Conservation (phyloP, 805 yeast species). For the Pichia ethanolica region DNA sequence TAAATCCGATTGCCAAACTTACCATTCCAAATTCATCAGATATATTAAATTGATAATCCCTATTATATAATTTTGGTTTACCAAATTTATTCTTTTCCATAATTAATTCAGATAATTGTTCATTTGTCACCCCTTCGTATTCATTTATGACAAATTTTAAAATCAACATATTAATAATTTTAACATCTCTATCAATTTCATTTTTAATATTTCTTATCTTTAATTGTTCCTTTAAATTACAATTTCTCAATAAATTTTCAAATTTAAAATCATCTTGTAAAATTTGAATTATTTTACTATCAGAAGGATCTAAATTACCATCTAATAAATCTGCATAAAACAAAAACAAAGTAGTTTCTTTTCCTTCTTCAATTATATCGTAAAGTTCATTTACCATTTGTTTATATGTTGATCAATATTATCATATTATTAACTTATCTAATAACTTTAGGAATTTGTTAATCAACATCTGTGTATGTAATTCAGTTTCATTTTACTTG, state of each 20-base stretch:
- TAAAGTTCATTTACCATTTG: too few species aligned
- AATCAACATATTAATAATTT: conserved; percentile 40
- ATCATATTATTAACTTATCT: too few species aligned
- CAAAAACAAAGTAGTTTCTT: not conserved
- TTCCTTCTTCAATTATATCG: not conserved
- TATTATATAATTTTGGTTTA: conserved; percentile 41
- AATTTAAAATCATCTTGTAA: conserved; percentile 14
- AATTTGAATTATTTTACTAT: not conserved
- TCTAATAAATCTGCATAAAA: conserved; percentile 4
- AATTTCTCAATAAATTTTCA: conserved; percentile 11
- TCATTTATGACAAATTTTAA: conserved; percentile 35
- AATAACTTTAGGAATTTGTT: too few species aligned
- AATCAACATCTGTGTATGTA: too few species aligned
- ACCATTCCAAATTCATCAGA: conserved; percentile 50
- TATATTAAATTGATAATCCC: conserved; percentile 42
- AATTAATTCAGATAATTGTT: conserved; percentile 3
- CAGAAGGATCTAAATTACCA: not conserved
- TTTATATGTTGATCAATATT: too few species aligned
- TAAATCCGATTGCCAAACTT: conserved; percentile 35
- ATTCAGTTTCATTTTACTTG: too few species aligned
- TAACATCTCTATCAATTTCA: conserved; percentile 27
- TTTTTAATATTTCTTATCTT: conserved; percentile 34
- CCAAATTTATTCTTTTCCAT: conserved; percentile 35
- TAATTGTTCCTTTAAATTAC: conserved; percentile 31
- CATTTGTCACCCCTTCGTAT: conserved; percentile 11